A percentile compares a stretch with the other conserved stretches of the same genome.
Conservation (phyloP, 768 basidiomycete genomes). For the Sistotremastrum suecicum region DNA sequence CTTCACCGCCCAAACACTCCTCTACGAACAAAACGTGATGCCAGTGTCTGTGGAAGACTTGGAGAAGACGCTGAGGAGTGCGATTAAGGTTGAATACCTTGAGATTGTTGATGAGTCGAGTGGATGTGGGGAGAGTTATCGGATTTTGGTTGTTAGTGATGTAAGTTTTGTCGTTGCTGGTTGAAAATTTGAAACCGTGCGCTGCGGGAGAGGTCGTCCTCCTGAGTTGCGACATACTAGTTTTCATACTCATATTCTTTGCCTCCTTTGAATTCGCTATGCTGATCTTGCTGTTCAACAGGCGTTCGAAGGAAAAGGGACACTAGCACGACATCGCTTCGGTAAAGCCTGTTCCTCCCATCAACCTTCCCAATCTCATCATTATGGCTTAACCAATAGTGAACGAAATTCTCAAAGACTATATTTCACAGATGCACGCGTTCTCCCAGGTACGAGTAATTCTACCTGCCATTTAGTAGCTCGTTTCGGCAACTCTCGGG, state of each 20-base stretch:
- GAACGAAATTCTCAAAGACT: conserved; percentile 57
- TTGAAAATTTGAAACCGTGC: no score
- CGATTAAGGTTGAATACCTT: conserved; percentile 45
- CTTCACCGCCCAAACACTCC: conserved; percentile 1
- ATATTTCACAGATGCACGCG: conserved; percentile 74
- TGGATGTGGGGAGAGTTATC: conserved; percentile 71
- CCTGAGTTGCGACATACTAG: no score
- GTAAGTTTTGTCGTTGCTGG: no score
- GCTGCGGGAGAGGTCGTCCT: no score
- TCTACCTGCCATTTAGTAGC: background rate
- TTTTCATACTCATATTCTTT: background rate
- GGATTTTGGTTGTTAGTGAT: conserved; percentile 64
- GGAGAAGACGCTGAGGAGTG: conserved; percentile 47
- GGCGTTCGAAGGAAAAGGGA: conserved; percentile 69
- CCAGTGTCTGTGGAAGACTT: conserved; percentile 42
- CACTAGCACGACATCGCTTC: conserved; percentile 60
- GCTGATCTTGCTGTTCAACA: conserved; percentile 13
- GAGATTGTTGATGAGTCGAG: conserved; percentile 66
- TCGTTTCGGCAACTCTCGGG: background rate
- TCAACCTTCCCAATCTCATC: background rate
- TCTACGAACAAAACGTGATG: conserved; percentile 27
- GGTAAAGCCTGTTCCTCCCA: conserved; percentile 33
- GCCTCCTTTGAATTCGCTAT: background rate
- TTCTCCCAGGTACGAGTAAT: conserved; percentile 60
- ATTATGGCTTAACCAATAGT: conserved; percentile 27